These are phyloP conservation scores for Pythium brachiatum DNA, from an alignment of 352 stramenopile genomes.

Conservation along the genomic window DNA sequence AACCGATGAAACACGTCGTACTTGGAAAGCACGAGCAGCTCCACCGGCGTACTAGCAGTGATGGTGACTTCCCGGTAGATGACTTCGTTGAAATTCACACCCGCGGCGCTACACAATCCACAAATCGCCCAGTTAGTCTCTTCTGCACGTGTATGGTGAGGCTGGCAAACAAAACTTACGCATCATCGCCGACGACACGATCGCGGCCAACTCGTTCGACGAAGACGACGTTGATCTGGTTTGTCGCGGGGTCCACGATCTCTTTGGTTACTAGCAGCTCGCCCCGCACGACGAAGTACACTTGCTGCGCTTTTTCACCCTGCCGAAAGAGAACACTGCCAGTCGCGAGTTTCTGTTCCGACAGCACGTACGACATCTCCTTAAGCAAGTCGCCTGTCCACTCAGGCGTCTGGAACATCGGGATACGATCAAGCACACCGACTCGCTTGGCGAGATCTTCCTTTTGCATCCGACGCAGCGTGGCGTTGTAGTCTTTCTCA, in stretches of 20 bases:
- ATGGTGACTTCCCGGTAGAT: conserved; percentile 63
- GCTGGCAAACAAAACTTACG: conserved; percentile 41
- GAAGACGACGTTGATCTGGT: conserved; percentile 38
- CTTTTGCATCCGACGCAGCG: conserved; percentile 65
- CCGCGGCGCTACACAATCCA: conserved; percentile 39
- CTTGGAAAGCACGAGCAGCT: conserved; percentile 70
- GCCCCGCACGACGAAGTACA: conserved; percentile 73
- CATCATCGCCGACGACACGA: conserved; percentile 65
- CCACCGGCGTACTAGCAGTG: conserved; percentile 62
- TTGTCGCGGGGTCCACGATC: conserved; percentile 38
- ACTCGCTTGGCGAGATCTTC: conserved; percentile 60
- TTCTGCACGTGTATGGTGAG: too few species aligned
- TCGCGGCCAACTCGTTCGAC: conserved; percentile 59
- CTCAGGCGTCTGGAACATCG: conserved; percentile 70
- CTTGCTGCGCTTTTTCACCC: conserved; percentile 54
- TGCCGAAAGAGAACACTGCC: conserved; percentile 51
- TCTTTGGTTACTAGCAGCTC: conserved; percentile 57
- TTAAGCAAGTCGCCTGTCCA: conserved; percentile 71
- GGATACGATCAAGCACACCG: conserved; percentile 57
- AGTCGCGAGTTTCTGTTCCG: conserved; percentile 54
- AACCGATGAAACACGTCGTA: conserved; percentile 79
- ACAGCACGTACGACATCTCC: conserved; percentile 70
- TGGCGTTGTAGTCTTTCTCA: conserved; percentile 74
- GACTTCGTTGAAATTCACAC: conserved; percentile 60
- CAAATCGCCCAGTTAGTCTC: background rate